Base-by-base conservation (phyloP, 305 asterid species). In the Plantago rigida region DNA sequence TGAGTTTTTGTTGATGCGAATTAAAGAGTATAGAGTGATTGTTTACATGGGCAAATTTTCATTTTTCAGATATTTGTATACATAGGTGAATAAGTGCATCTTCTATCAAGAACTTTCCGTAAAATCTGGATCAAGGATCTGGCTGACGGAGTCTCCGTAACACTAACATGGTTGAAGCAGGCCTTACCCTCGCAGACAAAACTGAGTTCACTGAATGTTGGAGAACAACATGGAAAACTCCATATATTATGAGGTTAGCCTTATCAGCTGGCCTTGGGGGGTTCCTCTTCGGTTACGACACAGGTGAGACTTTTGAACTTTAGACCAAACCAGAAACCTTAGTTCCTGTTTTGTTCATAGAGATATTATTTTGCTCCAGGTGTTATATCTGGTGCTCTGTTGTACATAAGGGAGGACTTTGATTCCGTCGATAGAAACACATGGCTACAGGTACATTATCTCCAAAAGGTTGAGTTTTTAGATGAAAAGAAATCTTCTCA, bases 321-420 rank as follows among this genome's bases (percentile, higher is more conserved):
- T 36, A 7, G 44, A 19, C 26, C 11, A 42, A 42, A 22, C 5
- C 4, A 12, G 31, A 9, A 9, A 26, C 31, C 24, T 1, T 28
- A 9, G 13, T 54, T 54, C 39, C 12, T 26, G 45, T 26, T 65
- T 34, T 7, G 12, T 22, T 45, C 46, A 44, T 45, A 13, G 3
- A 47, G n/a, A 3, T 6, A 26, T 6, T 15, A 9, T 47, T 36
- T 56, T 51, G 51, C 10, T 51, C 22, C 69, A 81, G 91, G 92
- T 44, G 92, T 86, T 52, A 86, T 86, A 66, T 86, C 95, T 41
- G 92, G 95, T 44, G 95, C 95, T 45, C 79, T 86, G 12, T 77
- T 86, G 51, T 86, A 84, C 63, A 86, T 86, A 41, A 67, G 81
- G 19, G 85, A 86, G 54, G 92, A 84, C 66, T 84, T 82, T 39